A percentile compares a stretch with the other conserved stretches of the same genome.
These are phyloP conservation scores for Ananas comosus DNA, from an alignment of 176 grass and related monocot genomes.

Conservation along the genomic window DNA sequence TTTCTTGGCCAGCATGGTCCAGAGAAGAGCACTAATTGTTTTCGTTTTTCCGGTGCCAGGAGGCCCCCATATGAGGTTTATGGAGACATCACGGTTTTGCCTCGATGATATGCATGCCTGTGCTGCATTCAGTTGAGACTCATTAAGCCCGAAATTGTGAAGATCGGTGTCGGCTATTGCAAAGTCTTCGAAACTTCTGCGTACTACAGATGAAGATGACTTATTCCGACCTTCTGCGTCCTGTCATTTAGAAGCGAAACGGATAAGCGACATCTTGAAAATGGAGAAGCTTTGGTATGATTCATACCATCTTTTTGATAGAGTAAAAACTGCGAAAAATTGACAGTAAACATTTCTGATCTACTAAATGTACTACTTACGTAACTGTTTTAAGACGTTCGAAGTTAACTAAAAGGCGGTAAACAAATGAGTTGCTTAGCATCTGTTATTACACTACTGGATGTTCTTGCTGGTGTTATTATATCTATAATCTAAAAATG, in stretches of 20 bases:
- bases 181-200: not conserved
- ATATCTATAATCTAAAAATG: not conserved
- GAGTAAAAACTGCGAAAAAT: too few relatives aligned
- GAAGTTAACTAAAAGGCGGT: too few relatives aligned
- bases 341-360: too few relatives aligned
- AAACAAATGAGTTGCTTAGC: not conserved
- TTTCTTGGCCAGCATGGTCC: conserved; percentile 26
- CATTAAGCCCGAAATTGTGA: conserved; percentile 33
- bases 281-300: not conserved
- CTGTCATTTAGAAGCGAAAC: not conserved
- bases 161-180: not conserved
- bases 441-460: too few relatives aligned
- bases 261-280: not conserved
- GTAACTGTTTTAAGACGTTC: too few relatives aligned
- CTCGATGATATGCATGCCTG: conserved; percentile 33
- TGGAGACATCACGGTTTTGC: not conserved
- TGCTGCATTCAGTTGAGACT: conserved; percentile 31
- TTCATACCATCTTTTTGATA: not conserved
- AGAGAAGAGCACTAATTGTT: conserved; percentile 49
- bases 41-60: conserved; percentile 79
- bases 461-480: not conserved
- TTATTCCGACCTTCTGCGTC: not conserved
- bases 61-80: conserved; percentile 65
- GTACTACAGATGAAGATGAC: not conserved
- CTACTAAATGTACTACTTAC: too few relatives aligned